These are phyloP conservation scores for Lasiodiplodia citricola DNA, from an alignment of 2,329 filamentous ascomycete genomes.

Conservation along the genomic window DNA sequence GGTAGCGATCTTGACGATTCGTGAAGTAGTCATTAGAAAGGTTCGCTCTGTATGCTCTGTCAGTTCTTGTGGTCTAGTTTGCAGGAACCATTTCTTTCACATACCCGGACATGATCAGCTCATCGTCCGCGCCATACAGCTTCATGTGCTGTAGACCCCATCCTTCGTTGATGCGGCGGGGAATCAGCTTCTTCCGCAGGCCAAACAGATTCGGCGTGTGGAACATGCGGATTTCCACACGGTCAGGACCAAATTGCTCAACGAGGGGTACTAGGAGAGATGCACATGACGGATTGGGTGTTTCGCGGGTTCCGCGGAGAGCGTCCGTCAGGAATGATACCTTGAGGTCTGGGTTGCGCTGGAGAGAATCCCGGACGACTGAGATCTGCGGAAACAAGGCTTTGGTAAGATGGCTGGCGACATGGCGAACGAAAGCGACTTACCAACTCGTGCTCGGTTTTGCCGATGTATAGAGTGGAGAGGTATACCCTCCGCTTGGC, in stretches of 20 bases:
- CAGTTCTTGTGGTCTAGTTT: not conserved
- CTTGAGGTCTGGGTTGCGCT: constrained; percentile 73
- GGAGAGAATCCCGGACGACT: constrained; percentile 76
- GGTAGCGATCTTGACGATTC: constrained; percentile 92
- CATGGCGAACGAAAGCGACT: constrained; percentile 28
- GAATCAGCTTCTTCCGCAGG: constrained; percentile 79
- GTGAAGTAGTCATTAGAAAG: constrained; percentile 94
- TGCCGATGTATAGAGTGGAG: constrained; percentile 96
- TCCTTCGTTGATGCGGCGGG: constrained; percentile 92
- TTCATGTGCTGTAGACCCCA: constrained; percentile 99
- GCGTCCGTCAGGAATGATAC: constrained; percentile 92
- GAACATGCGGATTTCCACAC: constrained; percentile 95
- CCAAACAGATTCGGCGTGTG: constrained; percentile 96
- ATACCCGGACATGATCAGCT: constrained; percentile 90
- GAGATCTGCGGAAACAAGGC: constrained; percentile 61
- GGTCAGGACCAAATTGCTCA: constrained; percentile 77
- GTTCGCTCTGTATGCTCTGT: constrained; percentile 67
- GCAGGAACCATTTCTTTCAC: constrained; percentile 27
- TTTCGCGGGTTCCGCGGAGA: constrained; percentile 87
- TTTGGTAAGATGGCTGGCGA: not conserved
- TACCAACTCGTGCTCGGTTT: constrained; percentile 85
- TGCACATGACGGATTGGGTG: constrained; percentile 82
- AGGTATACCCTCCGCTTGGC: constrained; percentile 84
- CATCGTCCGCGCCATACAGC: constrained; percentile 92
- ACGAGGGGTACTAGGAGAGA: constrained; percentile 87